phyloP scores from a whole-genome alignment of 1,284 basidiomycete genomes.

The Flammula alnicola region DNA sequence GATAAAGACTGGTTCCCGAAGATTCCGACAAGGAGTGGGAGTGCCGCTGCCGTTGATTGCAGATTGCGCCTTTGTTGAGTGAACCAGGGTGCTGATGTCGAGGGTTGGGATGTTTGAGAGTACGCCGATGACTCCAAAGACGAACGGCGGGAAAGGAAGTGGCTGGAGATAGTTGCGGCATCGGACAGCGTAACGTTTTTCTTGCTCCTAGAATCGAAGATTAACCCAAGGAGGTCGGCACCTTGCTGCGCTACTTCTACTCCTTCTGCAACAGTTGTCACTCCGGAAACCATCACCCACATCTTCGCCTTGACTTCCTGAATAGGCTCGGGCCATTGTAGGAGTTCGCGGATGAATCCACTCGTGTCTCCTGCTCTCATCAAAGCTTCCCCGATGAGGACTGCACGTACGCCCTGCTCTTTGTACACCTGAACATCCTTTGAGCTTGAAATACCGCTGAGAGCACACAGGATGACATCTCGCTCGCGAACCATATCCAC shows the following conservation, averaged over 20 bases:
- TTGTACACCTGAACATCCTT: slow-evolving; percentile 86
- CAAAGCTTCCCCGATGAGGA: slow-evolving; percentile 94
- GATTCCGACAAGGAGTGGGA: slow-evolving; percentile 71
- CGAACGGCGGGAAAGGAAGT: no score
- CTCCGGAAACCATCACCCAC: slow-evolving; percentile 91
- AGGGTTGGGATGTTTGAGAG: slow-evolving; percentile 46
- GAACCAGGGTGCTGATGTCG: slow-evolving; percentile 60
- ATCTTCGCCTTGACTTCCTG: slow-evolving; percentile 44
- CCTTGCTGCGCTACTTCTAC: slow-evolving; percentile 78
- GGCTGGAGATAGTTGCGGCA: slow-evolving; percentile 68
- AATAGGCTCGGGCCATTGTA: slow-evolving; percentile 72
- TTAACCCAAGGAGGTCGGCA: slow-evolving; percentile 87
- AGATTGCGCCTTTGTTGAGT: slow-evolving; percentile 45
- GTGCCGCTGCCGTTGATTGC: slow-evolving; percentile 32
- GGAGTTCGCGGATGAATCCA: slow-evolving; percentile 83
- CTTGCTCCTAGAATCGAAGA: slow-evolving; percentile 83
- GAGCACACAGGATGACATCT: slow-evolving; percentile 86
- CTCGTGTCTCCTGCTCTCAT: slow-evolving; percentile 91
- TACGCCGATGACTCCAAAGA: no score
- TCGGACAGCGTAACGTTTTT: slow-evolving; percentile 67
- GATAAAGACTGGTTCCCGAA: slow-evolving; percentile 69
- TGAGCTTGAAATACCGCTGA: slow-evolving; percentile 86
- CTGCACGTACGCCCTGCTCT: slow-evolving; percentile 85
- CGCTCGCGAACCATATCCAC: slow-evolving; percentile 81
- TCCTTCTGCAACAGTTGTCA: slow-evolving; percentile 77